Evolutionary conservation across 179 eudicot species (phyloP), one percentile per base, ranked within the genome.

Genomic region (Vitellaria paradoxa): DNA sequence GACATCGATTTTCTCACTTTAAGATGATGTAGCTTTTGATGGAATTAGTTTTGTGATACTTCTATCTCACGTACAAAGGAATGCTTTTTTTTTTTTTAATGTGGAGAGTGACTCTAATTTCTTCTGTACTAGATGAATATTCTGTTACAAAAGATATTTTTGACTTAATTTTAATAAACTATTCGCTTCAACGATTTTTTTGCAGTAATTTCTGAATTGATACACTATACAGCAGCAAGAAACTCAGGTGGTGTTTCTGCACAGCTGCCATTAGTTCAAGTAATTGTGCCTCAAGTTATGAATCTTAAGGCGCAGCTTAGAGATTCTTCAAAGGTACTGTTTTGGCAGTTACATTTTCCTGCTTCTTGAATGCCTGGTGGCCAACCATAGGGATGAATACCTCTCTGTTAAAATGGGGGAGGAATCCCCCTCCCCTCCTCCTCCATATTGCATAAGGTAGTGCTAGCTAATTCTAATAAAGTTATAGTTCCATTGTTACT

Each of bases 151-250:
- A 17, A 23, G 37, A 53, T n/a, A 52, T 52, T 76, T 21, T 55
- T 37, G 3, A 63, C 40, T n/a, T 49, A 37, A n/a, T 57, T 68
- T 70, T 60, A 63, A n/a, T 75, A 6, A 57, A 70, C 61, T 62
- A 9, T 26, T 68, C 18, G 8, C 66, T 50, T 11, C 42, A 60
- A 45, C 71, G 66, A 59, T 61, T 11, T 73, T 77, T 74, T 78
- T 87, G 84, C 92, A 96, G 99, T 92, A 78, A 89, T 92, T 81
- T 96, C 98, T 65, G 99, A 96, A 82, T 82, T 96, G 82, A 96
- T 96, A 81, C 98, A 94, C 83, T 94, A 92, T 81, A 83, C 99
- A 21, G 88, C 94, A 24, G 91, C 89, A 75, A 93, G 93, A 76
- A 84, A 84, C 82, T 80, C 85, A 30, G 90, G 86, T 56, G 94